A percentile compares a stretch with the other conserved stretches of the same genome.
phyloP scores from a whole-genome alignment of 495 filamentous ascomycete genomes.

The Penicillium dipodomyicola region DNA sequence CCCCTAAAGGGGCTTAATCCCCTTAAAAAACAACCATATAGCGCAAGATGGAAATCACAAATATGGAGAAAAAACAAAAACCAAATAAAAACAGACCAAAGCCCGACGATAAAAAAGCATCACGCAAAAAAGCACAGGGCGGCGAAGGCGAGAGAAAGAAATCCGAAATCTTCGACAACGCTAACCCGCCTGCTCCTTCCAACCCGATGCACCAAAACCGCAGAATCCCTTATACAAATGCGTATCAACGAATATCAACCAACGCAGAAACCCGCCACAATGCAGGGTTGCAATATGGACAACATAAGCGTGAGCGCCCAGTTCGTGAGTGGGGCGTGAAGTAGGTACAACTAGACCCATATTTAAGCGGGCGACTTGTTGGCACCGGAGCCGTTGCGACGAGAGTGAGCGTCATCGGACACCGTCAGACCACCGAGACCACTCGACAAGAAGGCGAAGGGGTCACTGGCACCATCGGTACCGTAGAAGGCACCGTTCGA shows the following conservation, averaged over 20 bases:
- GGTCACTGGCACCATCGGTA: constrained; percentile 66
- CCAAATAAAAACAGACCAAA: constrained; percentile 32
- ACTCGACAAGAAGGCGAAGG: constrained; percentile 84
- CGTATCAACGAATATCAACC: constrained; percentile 60
- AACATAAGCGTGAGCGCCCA: constrained; percentile 34
- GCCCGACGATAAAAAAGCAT: constrained; percentile 31
- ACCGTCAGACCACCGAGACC: constrained; percentile 80
- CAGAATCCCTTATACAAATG: constrained; percentile 52
- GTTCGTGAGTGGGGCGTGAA: constrained; percentile 19
- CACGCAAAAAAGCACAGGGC: constrained; percentile 28
- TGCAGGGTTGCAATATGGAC: constrained; percentile 43
- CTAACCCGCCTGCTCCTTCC: constrained; percentile 51
- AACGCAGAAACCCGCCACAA: constrained; percentile 56
- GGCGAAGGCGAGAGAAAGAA: constrained; percentile 34
- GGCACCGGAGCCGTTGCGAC: constrained; percentile 66
- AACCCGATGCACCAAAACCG: constrained; percentile 51
- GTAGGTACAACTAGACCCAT: constrained; percentile 16
- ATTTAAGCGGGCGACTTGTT: constrained; percentile 51
- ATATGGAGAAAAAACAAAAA: constrained; percentile 27
- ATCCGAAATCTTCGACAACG: constrained; percentile 39
- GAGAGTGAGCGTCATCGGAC: constrained; percentile 70
- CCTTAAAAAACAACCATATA: constrained; percentile 32
- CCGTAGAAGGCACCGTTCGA: constrained; percentile 58
- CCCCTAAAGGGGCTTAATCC: constrained; percentile 7
- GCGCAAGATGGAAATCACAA: constrained; percentile 43